Evolutionary conservation across 768 basidiomycete genomes (phyloP), one percentile per base, ranked within the genome.

Genomic region (Phlebiopsis gigantea): DNA sequence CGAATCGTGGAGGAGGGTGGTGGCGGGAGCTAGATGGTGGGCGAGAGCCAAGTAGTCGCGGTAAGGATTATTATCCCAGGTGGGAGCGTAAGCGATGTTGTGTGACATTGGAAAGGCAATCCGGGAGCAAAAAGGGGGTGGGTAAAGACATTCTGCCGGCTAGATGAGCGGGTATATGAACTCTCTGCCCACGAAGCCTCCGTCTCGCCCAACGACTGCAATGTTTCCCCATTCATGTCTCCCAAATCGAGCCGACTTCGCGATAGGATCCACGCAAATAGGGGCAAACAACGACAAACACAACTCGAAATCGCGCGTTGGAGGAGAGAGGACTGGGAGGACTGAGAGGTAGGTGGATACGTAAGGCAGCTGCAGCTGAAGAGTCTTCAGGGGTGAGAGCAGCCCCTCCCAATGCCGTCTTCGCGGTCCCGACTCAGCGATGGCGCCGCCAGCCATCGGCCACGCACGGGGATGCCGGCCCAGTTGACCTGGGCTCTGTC

Each of bases 71-170:
- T 15, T 21, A 55, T 45, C 28, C 15, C 9, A 52, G 52, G 39
- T 34, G 61, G 65, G 31, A 62, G 61, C 26, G 69, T 44, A 39
- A 41, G 17, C 29, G 55, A 42, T 22, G 46, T 9, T 21, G 19
- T 57, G 55, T 7, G 47, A 17, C 54, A 46, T 39, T 34, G 17
- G 21, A 22, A 22, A 19, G 21, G 49, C 30, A 43, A 30, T n/a
- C 28, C 30, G 42, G n/a, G 30, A 43, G 24, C 42, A 28, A 15
- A 29, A 25, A 24, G 45, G 34, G 43, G 52, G 52, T 5, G 43
- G 57, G 50, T 39, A 9, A 10, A 39, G 34, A 39, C 34, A 39
- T 39, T 39, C 34, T 39, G 34, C 34, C 34, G 34, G 34, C 12
- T 39, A 10, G 34, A 17, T 39, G 34, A 17, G 34, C 34, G 17